These are phyloP conservation scores for Trichomonascaceae sp. DNA, from an alignment of 1,139 yeast species.

Conservation along the genomic window DNA sequence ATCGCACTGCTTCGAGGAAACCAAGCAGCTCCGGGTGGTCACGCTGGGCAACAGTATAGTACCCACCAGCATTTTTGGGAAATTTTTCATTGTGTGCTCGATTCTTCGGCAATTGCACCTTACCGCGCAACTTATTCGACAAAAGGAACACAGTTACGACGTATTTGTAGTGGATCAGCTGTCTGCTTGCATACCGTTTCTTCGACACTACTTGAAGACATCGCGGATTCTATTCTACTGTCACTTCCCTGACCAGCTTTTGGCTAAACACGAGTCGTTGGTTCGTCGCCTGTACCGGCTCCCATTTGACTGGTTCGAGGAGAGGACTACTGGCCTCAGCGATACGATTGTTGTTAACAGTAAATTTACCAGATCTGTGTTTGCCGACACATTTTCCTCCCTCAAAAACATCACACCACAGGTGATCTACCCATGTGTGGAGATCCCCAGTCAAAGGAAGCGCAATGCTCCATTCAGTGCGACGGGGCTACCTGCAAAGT, in stretches of 20 bases:
- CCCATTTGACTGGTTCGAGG: slow-evolving; percentile 77
- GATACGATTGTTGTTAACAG: slow-evolving; percentile 83
- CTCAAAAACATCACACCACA: slow-evolving; percentile 39
- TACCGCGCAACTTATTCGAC: slow-evolving; percentile 36
- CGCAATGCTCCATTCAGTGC: background rate
- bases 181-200: slow-evolving; percentile 69
- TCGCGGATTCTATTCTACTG: slow-evolving; percentile 67
- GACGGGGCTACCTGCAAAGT: slow-evolving; percentile 3
- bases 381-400: slow-evolving; percentile 46
- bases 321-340: slow-evolving; percentile 61
- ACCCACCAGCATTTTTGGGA: slow-evolving; percentile 56
- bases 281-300: slow-evolving; percentile 54
- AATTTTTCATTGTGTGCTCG: slow-evolving; percentile 71
- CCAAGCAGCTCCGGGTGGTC: slow-evolving; percentile 45
- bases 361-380: slow-evolving; percentile 61
- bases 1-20: slow-evolving; percentile 83
- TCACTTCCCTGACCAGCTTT: slow-evolving; percentile 86
- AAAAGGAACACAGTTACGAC: slow-evolving; percentile 41
- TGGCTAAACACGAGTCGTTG: slow-evolving; percentile 46
- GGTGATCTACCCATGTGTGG: slow-evolving; percentile 87
- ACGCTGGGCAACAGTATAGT: slow-evolving; percentile 67
- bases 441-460: slow-evolving; percentile 16
- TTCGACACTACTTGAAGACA: slow-evolving; percentile 34
- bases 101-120: slow-evolving; percentile 70
- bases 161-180: slow-evolving; percentile 78